Base-by-base conservation (phyloP, 2,329 filamentous ascomycete genomes). In the Leptosphaerulina australis region DNA sequence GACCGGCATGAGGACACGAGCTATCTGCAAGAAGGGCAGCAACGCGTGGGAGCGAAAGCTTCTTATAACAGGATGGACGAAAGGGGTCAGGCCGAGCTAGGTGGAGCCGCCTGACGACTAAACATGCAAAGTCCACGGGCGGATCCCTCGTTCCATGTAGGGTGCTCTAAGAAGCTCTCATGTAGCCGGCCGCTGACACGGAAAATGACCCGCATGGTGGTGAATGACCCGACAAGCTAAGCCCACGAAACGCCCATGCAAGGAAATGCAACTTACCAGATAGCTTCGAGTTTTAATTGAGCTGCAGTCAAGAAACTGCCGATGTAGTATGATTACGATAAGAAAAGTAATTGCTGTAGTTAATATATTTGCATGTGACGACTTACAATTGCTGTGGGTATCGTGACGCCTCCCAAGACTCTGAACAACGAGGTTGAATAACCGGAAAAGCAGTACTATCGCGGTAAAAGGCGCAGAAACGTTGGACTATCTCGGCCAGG, bases 1-100 rank as follows among this genome's bases (percentile, higher is more conserved):
- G 66, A 81, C 75, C 79, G 88, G 88, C 90, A 95, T 95, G 58
- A 53, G 56, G 56, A 58, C 60, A 58, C 55, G 40, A 60, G 51
- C 45, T 44, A 47, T 62, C 56, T 22, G 53, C 55, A 54, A 53
- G 60, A 48, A 38, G 40, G 31, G 46, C 38, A 36, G 21, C 17
- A 31, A 45, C 50, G 58, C 37, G 55, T 47, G 59, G 53, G 59
- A 22, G 30, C 35, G 40, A 38, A 38, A 49, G 56, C 34, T 20
- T 68, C 62, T 71, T 72, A 69, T 71, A 68, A 59, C 41, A 51
- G 47, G 56, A 48, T 58, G 68, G 66, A 69, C 67, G 57, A 66
- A 70, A 61, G 67, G 66, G 63, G 61, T 28, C 12, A 64, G 60
- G 64, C 53, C 55, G 54, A 56, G 36, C 36, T 45, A 47, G 40